Conservation (phyloP, 768 basidiomycete genomes). For the Xerocomus potaroensis region DNA sequence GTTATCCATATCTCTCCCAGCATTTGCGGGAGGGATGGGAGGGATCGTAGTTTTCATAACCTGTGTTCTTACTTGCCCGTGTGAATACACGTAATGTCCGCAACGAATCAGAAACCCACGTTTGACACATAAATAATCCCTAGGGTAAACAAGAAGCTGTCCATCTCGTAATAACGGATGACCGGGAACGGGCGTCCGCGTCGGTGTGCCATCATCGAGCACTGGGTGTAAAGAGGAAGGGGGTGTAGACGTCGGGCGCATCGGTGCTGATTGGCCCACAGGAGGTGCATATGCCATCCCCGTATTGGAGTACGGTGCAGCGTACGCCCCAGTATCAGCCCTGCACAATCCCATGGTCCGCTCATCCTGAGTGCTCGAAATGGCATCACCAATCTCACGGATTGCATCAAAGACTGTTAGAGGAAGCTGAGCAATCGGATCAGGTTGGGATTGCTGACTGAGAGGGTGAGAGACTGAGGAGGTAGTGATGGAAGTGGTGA, state of each 20-base stretch:
- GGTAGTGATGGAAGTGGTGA: too few species aligned
- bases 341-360: constrained; percentile 8
- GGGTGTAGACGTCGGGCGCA: constrained; percentile 13
- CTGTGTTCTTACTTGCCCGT: constrained; percentile 60
- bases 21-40: constrained; percentile 65
- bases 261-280: not conserved
- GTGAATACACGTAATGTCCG: not conserved
- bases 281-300: constrained; percentile 13
- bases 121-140: constrained; percentile 58
- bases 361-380: constrained; percentile 26
- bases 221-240: constrained; percentile 9
- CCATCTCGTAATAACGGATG: constrained; percentile 63
- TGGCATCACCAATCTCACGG: constrained; percentile 25
- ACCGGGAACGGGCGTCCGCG: constrained; percentile 56
- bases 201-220: constrained; percentile 59
- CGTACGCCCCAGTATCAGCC: constrained; percentile 19
- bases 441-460: too few species aligned
- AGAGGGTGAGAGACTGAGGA: too few species aligned
- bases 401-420: constrained; percentile 27
- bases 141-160: constrained; percentile 65
- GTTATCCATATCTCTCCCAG: constrained; percentile 65
- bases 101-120: constrained; percentile 39
- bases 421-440: too few species aligned
- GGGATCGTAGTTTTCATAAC: constrained; percentile 69
- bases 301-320: constrained; percentile 11